phyloP scores from a whole-genome alignment of 768 basidiomycete genomes.

The Leucosporidium scottii region DNA sequence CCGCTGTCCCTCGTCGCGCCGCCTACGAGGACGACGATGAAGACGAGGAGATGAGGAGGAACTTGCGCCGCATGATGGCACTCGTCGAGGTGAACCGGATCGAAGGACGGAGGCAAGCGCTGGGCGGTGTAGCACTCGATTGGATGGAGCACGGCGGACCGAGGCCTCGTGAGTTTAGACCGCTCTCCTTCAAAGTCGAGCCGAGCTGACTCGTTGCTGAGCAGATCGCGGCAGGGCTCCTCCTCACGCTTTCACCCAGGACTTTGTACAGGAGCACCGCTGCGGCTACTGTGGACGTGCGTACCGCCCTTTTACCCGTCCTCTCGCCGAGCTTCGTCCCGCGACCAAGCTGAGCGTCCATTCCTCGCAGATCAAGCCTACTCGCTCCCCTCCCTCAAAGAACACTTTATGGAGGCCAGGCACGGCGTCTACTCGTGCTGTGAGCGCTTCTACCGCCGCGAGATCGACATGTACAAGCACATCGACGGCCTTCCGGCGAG shows the following conservation, averaged over 20 bases:
- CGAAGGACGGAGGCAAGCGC: no score
- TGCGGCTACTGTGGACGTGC: slow-evolving; percentile 8
- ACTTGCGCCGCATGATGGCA: not conserved
- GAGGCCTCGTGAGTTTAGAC: not conserved
- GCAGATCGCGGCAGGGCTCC: not conserved
- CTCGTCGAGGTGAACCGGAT: not conserved
- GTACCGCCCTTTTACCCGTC: no score
- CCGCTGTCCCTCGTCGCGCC: not conserved
- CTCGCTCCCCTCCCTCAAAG: not conserved
- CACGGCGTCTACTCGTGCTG: slow-evolving; percentile 13
- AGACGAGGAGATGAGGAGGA: not conserved
- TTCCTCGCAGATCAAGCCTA: not conserved
- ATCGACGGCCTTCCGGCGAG: not conserved
- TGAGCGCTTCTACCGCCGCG: slow-evolving; percentile 6
- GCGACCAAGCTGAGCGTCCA: not conserved
- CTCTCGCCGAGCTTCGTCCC: no score
- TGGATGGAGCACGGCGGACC: not conserved
- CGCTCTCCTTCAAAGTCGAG: not conserved
- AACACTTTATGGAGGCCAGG: not conserved
- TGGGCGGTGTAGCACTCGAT: not conserved
- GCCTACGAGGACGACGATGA: not conserved
- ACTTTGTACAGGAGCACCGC: not conserved
- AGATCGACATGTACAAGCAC: slow-evolving; percentile 1
- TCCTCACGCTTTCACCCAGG: slow-evolving; percentile 4
- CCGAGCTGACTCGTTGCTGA: not conserved